Evolutionary conservation across 345 rosid genomes (phyloP), one percentile per base, ranked within the genome.

Genomic region (Anastatica hierochuntica): DNA sequence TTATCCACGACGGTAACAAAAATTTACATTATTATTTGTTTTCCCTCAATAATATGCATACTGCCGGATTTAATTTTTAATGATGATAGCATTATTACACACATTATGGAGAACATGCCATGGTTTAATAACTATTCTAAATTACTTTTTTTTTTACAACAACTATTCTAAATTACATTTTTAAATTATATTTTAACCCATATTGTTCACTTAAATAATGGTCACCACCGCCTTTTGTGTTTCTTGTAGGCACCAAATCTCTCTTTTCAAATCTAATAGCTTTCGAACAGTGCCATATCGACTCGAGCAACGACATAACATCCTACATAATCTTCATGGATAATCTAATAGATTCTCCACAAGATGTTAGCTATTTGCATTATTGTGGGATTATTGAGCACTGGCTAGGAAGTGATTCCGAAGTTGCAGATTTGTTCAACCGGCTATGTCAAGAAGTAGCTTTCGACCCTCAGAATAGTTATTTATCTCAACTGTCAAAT

Each of bases 181-280:
- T n/a, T n/a, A n/a, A n/a, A n/a, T n/a, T n/a, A n/a, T n/a, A n/a
- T n/a, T n/a, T n/a, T n/a, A n/a, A n/a, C n/a, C n/a, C n/a, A n/a
- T n/a, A n/a, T n/a, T n/a, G n/a, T n/a, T n/a, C n/a, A n/a, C n/a
- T n/a, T n/a, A n/a, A n/a, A n/a, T n/a, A n/a, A n/a, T n/a, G n/a
- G n/a, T n/a, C n/a, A n/a, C n/a, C n/a, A n/a, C n/a, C n/a, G n/a
- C n/a, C n/a, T n/a, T n/a, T n/a, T n/a, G n/a, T n/a, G n/a, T 16
- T 20, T 64, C 10, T 49, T 47, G 18, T n/a, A 65, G 70, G 70
- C 35, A 87, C 98, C n/a, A 79, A 75, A 49, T 84, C 98, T 0
- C 83, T 90, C 8, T 87, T 90, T 77, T 87, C 85, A 41, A 87
- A 87, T 38, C 87, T 82, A n/a, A 84, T 90, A 7, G 88, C 98